phyloP scores from a whole-genome alignment of 2,329 filamentous ascomycete species.

The Hysterium pulicare region DNA sequence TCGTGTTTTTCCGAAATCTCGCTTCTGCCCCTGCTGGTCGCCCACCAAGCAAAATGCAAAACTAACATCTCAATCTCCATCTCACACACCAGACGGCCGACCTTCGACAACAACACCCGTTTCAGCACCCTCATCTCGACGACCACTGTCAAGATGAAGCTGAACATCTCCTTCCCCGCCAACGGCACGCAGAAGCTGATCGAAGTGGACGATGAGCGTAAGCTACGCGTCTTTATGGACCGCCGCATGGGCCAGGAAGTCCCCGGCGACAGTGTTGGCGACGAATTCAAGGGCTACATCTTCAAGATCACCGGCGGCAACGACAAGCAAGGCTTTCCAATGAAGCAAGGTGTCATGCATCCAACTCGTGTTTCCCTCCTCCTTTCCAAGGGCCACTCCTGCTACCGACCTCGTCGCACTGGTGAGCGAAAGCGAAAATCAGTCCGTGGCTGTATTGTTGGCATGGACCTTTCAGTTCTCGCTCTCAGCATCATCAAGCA shows the following conservation, averaged over 20 bases:
- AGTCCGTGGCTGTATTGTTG: conserved; percentile 98
- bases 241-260: conserved; percentile 95
- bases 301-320: conserved; percentile 99
- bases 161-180: conserved; percentile 86
- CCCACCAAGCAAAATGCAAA: neutral
- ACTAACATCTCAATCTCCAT: neutral
- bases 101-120: neutral
- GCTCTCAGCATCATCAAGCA: conserved; percentile 97
- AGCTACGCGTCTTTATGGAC: conserved; percentile 98
- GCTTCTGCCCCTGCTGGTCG: no score
- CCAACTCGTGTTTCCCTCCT: conserved; percentile 97
- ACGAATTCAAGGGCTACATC: conserved; percentile 99
- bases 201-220: conserved; percentile 99
- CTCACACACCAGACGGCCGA: neutral
- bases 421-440: conserved; percentile 99
- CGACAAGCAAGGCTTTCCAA: conserved; percentile 99
- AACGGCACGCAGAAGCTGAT: conserved; percentile 99
- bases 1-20: neutral
- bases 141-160: conserved; percentile 63
- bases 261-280: conserved; percentile 87
- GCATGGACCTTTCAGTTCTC: conserved; percentile 88
- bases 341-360: conserved; percentile 99
- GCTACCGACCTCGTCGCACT: conserved; percentile 96
- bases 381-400: conserved; percentile 93
- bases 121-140: no score